Percentiles rank a stretch among this genome's conserved stretches.
phyloP scores from a whole-genome alignment of 1,139 yeast genomes.

The Sugiyamaella pinicola region DNA sequence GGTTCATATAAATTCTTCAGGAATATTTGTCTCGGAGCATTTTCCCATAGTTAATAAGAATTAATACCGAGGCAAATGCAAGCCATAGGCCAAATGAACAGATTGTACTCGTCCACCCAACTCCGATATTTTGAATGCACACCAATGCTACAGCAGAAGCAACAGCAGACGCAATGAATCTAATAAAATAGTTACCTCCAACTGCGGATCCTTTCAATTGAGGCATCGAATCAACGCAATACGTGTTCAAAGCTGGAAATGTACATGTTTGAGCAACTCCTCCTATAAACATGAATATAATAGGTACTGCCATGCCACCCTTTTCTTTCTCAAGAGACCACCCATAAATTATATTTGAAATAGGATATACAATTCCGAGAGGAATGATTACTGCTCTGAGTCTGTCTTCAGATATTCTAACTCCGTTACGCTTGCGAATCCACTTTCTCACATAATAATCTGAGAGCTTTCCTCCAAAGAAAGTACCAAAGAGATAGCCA shows the following conservation, averaged over 20 bases:
- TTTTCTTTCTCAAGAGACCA: conserved; percentile 52
- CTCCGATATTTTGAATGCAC: conserved; percentile 51
- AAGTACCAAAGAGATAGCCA: conserved; percentile 53
- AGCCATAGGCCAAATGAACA: conserved; percentile 43
- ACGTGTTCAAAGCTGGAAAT: conserved; percentile 56
- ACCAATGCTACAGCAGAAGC: conserved; percentile 53
- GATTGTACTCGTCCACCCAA: conserved; percentile 56
- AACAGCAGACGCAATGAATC: conserved; percentile 54
- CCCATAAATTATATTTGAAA: conserved; percentile 51
- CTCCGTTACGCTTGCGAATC: conserved; percentile 46
- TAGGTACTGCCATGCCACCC: conserved; percentile 59
- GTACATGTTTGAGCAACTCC: conserved; percentile 55
- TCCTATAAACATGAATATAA: conserved; percentile 50
- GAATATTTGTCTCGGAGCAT: conserved; percentile 18
- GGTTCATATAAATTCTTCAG: no score
- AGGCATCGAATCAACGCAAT: conserved; percentile 60
- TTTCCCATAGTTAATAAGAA: conserved; percentile 23
- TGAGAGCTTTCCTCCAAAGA: conserved; percentile 55
- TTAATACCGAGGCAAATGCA: conserved; percentile 20
- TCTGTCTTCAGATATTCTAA: conserved; percentile 56
- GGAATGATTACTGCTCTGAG: conserved; percentile 47
- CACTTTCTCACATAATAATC: conserved; percentile 50
- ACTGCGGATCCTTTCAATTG: conserved; percentile 56
- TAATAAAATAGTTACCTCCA: conserved; percentile 53
- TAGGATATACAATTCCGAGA: conserved; percentile 48